A percentile compares a stretch with the other conserved stretches of the same genome.
Evolutionary conservation across 2,329 filamentous ascomycete genomes (phyloP).

Genomic region (Hirsutella rhossiliensis): DNA sequence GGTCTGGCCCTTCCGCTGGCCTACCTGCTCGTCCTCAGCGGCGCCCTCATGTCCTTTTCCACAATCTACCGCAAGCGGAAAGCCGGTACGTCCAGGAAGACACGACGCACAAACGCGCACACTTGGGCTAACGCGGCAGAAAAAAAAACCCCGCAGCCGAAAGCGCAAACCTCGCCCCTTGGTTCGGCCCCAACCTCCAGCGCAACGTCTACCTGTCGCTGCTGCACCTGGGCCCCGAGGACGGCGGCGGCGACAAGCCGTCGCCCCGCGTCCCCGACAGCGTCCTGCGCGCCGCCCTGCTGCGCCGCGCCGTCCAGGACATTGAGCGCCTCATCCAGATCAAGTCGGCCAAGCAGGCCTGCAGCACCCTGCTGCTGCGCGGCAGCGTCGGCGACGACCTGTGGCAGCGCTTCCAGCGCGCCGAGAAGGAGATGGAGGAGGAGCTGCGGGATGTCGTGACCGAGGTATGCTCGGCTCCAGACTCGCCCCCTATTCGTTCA

Average conservation of each 20-base stretch:
- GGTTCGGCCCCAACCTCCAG: slow-evolving; percentile 85
- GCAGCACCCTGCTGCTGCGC: slow-evolving; percentile 70
- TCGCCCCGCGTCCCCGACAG: slow-evolving; percentile 63
- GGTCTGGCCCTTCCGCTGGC: slow-evolving; percentile 77
- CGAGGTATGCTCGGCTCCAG: no score
- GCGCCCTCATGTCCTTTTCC: slow-evolving; percentile 84
- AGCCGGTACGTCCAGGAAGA: slow-evolving; percentile 42
- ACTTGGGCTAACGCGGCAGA: slow-evolving; percentile 5
- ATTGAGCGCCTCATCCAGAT: slow-evolving; percentile 86
- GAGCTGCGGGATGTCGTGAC: slow-evolving; percentile 88
- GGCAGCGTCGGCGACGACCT: slow-evolving; percentile 93
- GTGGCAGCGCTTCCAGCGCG: slow-evolving; percentile 82
- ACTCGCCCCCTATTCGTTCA: no score
- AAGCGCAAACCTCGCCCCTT: slow-evolving; percentile 78
- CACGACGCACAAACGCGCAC: slow-evolving; percentile 1
- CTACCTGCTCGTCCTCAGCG: slow-evolving; percentile 78
- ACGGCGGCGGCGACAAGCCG: slow-evolving; percentile 52
- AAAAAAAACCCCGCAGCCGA: slow-evolving; percentile 47
- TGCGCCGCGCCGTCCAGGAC: slow-evolving; percentile 84
- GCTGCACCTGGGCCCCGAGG: slow-evolving; percentile 60
- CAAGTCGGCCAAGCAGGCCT: slow-evolving; percentile 76
- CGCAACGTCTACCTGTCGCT: slow-evolving; percentile 92
- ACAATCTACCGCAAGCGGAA: slow-evolving; percentile 89
- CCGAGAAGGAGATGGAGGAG: slow-evolving; percentile 95
- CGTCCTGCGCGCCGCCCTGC: slow-evolving; percentile 74